phyloP scores from a whole-genome alignment of 768 basidiomycete genomes.

The Mycena rebaudengoi region DNA sequence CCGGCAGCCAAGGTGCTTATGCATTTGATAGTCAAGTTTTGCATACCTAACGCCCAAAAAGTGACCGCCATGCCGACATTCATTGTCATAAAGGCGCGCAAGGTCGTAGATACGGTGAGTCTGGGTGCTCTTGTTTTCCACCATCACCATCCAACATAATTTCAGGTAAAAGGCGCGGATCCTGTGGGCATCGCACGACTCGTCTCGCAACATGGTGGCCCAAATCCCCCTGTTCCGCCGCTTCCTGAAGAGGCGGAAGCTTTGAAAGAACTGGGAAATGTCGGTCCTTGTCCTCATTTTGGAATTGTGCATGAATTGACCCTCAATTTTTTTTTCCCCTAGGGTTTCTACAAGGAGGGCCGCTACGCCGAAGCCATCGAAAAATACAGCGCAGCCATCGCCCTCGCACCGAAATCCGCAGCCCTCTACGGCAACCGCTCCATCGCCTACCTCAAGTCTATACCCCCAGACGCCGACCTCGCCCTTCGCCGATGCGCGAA shows the following conservation, averaged over 20 bases:
- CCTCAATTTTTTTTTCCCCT: not conserved
- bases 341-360: slow-evolving; percentile 27
- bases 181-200: slow-evolving; percentile 23
- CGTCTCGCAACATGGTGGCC: slow-evolving; percentile 21
- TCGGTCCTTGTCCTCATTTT: not conserved
- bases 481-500: slow-evolving; percentile 30
- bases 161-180: slow-evolving; percentile 27
- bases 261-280: slow-evolving; percentile 29
- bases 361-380: slow-evolving; percentile 28
- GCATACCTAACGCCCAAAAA: too few species aligned
- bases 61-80: slow-evolving; percentile 33
- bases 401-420: slow-evolving; percentile 22
- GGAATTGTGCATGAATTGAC: too few species aligned
- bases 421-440: slow-evolving; percentile 30
- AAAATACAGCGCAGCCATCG: slow-evolving; percentile 26
- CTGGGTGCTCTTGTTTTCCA: not conserved
- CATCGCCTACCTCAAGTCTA: slow-evolving; percentile 29
- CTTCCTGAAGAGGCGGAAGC: slow-evolving; percentile 28
- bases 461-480: slow-evolving; percentile 18
- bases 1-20: too few species aligned
- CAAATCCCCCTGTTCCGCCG: slow-evolving; percentile 30
- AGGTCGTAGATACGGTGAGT: slow-evolving; percentile 26
- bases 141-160: not conserved
- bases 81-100: slow-evolving; percentile 24
- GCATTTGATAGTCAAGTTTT: too few species aligned